phyloP scores from a whole-genome alignment of 805 yeast species.

The Kodamaea kakaduensis region DNA sequence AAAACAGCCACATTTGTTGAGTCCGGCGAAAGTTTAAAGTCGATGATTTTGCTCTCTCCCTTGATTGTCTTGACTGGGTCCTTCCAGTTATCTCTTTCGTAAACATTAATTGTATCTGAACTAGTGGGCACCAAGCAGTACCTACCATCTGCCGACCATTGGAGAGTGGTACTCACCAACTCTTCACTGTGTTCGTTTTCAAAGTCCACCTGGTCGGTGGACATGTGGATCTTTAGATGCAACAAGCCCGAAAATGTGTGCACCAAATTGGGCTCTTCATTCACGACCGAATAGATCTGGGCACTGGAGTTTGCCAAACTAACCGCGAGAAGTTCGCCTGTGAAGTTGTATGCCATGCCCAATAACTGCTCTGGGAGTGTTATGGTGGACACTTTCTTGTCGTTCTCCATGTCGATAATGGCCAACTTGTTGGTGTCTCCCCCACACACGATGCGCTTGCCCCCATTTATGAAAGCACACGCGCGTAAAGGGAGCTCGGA shows the following conservation, averaged over 20 bases:
- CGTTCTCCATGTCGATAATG: constrained; percentile 38
- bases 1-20: constrained; percentile 59
- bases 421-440: constrained; percentile 63
- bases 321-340: constrained; percentile 54
- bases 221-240: constrained; percentile 32
- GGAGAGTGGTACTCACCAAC: constrained; percentile 49
- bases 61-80: constrained; percentile 13
- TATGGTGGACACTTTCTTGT: constrained; percentile 28
- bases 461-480: constrained; percentile 56
- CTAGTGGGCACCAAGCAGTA: constrained; percentile 64
- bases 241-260: constrained; percentile 42
- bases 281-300: constrained; percentile 50
- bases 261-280: constrained; percentile 51
- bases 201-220: constrained; percentile 34
- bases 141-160: constrained; percentile 72
- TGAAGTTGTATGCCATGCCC: constrained; percentile 51
- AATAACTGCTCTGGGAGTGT: constrained; percentile 52
- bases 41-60: constrained; percentile 34
- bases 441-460: constrained; percentile 53
- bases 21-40: constrained; percentile 57
- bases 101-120: constrained; percentile 44
- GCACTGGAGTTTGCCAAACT: constrained; percentile 59
- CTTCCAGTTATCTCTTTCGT: constrained; percentile 36
- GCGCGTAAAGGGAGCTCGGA: constrained; percentile 48
- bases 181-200: constrained; percentile 42